Base-by-base conservation (phyloP, 768 basidiomycete genomes). In the Coprinopsis cinerea region DNA sequence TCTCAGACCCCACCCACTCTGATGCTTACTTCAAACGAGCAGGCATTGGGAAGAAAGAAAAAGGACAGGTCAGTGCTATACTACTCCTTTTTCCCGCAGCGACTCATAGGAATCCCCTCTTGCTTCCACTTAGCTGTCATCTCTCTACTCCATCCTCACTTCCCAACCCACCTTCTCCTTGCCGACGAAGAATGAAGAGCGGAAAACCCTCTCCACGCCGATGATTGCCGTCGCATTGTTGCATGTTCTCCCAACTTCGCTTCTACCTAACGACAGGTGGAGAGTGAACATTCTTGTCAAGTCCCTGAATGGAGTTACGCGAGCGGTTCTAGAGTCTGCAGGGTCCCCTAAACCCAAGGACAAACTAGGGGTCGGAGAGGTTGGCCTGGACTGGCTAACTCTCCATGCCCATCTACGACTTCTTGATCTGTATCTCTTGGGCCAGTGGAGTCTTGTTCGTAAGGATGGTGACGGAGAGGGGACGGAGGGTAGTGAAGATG, bases 391-490 rank as follows among this genome's bases (percentile, higher is more conserved):
- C 11, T 44, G 27, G 7, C 48, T 50, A 23, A 48, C 62, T 14
- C 66, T 72, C 4, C 64, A 59, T 48, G 64, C 77, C 25, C 78
- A 81, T 53, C 67, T 89, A 27, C 69, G 70, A 17, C 66, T 88
- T 1, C 57, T 89, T 7, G 87, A 89, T 54, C 67, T 74, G 1
- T 83, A 75, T 59, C 70, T 89, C 1, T 64, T 88, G 7, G 77
- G 74, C 1, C 74, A 77, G 36, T 87, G 83, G 83, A 58, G 55
- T 6, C 46, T 55, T 7, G 48, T 55, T n/a, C 7, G 24, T 34
- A 15, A 40, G 23, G 44, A 57, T 57, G 23, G 57, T 48, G 26
- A 40, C 11, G 26, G 37, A 23, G 48, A 54, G 22, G 18, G 26
- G 37, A 49, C 47, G 23, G 49, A 46, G 5, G 15, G 55, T 55